Evolutionary conservation across 495 filamentous ascomycete species (phyloP), one percentile per base, ranked within the genome.

Genomic region (Podospora sp.): DNA sequence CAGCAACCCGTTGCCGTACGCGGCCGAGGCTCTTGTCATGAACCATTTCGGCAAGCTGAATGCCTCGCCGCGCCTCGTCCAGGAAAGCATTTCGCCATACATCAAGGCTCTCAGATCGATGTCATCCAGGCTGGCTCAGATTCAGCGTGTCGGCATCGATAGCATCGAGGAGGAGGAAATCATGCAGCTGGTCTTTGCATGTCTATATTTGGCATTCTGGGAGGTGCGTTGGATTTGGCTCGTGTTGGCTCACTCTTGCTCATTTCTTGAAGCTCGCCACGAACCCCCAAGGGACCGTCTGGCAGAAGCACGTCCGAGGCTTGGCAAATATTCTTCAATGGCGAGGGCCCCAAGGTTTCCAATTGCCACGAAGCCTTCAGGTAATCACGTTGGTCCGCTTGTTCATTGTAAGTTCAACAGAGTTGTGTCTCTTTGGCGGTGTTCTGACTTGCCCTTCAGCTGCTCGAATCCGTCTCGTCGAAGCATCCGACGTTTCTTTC

Each of bases 11-110:
- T 40, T 62, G 33, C 26, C 59, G 29, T 7, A 62, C 36, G 59
- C 59, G 1, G 59, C 59, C 22, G 59, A 62, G 21, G 59, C 59
- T 4, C 35, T 62, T 16, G 59, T 49, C 27, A 62, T 20, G 35
- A 62, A 40, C 20, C 21, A 62, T 20, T 62, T 62, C 24, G 59
- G 59, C 59, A 62, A 49, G 33, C 59, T 62, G 9, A 62, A 62
- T n/a, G 18, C 35, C 6, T 4, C 25, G 5, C 35, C 16, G 1
- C 29, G 20, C 11, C 29, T 62, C 35, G 20, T 62, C 6, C 59
- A 49, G 6, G 11, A 49, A 7, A 62, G 59, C 20, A 24, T 12
- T 14, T 14, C 20, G 14, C 35, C 35, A 20, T 62, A 62, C 35
- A 20, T 49, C 2, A 27, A 33, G 4, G 59, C 59, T 3, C 35